Evolutionary conservation across 768 basidiomycete species (phyloP), one percentile per base, ranked within the genome.

Genomic region (Sutorius australiensis): DNA sequence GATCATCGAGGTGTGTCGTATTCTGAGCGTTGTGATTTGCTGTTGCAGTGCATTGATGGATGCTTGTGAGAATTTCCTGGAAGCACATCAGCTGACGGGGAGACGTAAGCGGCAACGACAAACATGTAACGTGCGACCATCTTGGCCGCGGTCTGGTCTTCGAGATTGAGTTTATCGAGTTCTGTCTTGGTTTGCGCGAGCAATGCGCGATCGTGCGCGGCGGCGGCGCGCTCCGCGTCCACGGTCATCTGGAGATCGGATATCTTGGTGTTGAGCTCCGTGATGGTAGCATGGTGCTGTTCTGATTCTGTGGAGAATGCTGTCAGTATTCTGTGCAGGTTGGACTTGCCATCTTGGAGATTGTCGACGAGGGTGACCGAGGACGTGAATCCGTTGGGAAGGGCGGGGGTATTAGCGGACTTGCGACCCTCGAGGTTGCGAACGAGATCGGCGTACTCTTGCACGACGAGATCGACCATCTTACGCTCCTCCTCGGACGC

Each of bases 91-190:
- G 40, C 45, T 57, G n/a, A 49, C 5, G 31, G 7, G 17, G 46
- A 0, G 51, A 24, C 0, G 10, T 16, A 28, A 5, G 38, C 4
- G 16, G 14, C 14, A 36, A n/a, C 7, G 32, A 73, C 83, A 50
- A 59, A 90, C 90, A 92, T 92, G 66, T 92, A 92, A 34, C 87
- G 80, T 27, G 88, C 81, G 28, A 93, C 90, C 81, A 92, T 87
- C 61, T 84, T 87, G 12, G 85, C 84, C 3, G 90, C 89, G 0
- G 85, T 79, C n/a, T 75, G 79, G 51, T 92, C 88, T 45, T 91
- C 87, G 16, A 82, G 65, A 57, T 74, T 71, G 43, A 80, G 72
- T 59, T 72, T 75, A 48, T 87, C 78, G 14, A 88, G 71, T 55
- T 83, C 81, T 1, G 74, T 69, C 39, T 75, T 75, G 4, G 74